Evolutionary conservation across 495 filamentous ascomycete species (phyloP).

Genomic region (Jackrogersella multiformis): DNA sequence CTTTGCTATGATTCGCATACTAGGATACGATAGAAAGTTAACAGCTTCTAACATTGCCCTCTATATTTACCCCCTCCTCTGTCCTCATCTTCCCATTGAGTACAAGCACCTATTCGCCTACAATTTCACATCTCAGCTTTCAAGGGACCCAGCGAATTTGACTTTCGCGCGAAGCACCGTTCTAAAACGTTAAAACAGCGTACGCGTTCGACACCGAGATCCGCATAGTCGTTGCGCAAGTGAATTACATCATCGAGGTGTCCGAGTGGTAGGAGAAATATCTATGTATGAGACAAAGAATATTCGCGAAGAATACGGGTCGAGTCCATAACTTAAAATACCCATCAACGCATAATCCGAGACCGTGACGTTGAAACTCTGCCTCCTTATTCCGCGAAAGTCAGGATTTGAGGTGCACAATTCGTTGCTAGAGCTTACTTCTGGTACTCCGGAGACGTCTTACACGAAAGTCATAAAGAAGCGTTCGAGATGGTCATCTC

Average conservation of each 20-base stretch:
- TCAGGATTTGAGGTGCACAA: neutral
- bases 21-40: neutral
- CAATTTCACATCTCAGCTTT: neutral
- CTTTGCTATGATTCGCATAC: neutral
- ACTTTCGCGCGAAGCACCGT: constrained; percentile 2
- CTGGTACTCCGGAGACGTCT: neutral
- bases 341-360: constrained; percentile 10
- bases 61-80: neutral
- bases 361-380: constrained; percentile 2
- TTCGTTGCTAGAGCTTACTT: neutral
- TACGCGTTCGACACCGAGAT: constrained; percentile 14
- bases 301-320: neutral
- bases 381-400: neutral
- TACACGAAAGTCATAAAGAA: neutral
- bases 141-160: constrained; percentile 11
- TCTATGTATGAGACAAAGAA: neutral
- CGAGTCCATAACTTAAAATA: constrained; percentile 14
- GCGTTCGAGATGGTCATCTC: constrained; percentile 11
- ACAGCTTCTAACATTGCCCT: neutral
- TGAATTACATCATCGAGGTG: constrained; percentile 14
- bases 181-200: constrained; percentile 23
- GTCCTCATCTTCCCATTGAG: neutral
- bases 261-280: constrained; percentile 3
- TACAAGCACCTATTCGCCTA: neutral
- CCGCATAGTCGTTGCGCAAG: constrained; percentile 12